Evolutionary conservation across 1,284 basidiomycete genomes (phyloP).

Genomic region (Sporisorium sorghi): DNA sequence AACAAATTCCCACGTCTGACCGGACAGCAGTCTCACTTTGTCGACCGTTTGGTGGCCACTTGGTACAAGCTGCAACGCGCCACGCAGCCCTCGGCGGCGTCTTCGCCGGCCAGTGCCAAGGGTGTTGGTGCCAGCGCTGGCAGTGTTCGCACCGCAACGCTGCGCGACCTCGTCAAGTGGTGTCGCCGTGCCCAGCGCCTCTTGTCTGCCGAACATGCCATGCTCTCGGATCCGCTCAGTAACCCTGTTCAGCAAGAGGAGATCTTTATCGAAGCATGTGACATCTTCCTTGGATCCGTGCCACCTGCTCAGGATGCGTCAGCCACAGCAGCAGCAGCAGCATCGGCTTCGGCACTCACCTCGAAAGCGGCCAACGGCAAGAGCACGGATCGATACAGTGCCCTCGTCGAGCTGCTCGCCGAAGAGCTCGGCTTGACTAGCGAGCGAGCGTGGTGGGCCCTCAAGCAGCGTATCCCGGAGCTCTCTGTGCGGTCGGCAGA

Average conservation of each 20-base stretch:
- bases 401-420: conserved; percentile 52
- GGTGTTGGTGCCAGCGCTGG: conserved; percentile 21
- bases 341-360: neutral
- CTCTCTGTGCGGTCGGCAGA: conserved; percentile 39
- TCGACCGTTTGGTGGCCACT: conserved; percentile 51
- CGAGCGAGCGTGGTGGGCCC: conserved; percentile 60
- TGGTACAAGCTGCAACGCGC: conserved; percentile 56
- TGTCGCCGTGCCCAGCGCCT: conserved; percentile 80
- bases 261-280: conserved; percentile 87
- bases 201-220: conserved; percentile 32
- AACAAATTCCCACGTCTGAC: conserved; percentile 47
- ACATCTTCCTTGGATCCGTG: conserved; percentile 86
- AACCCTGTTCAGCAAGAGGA: conserved; percentile 87
- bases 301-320: conserved; percentile 24
- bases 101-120: conserved; percentile 13
- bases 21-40: conserved; percentile 28
- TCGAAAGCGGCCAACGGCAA: conserved; percentile 30
- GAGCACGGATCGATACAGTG: conserved; percentile 38
- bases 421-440: conserved; percentile 54
- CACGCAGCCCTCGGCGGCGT: conserved; percentile 35
- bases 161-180: conserved; percentile 90
- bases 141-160: conserved; percentile 71
- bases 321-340: neutral
- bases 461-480: conserved; percentile 59
- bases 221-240: conserved; percentile 67